Percentiles rank a stretch among this genome's conserved stretches.
These are phyloP conservation scores for Arabis alpina DNA, from an alignment of 345 rosid species.

Conservation along the genomic window DNA sequence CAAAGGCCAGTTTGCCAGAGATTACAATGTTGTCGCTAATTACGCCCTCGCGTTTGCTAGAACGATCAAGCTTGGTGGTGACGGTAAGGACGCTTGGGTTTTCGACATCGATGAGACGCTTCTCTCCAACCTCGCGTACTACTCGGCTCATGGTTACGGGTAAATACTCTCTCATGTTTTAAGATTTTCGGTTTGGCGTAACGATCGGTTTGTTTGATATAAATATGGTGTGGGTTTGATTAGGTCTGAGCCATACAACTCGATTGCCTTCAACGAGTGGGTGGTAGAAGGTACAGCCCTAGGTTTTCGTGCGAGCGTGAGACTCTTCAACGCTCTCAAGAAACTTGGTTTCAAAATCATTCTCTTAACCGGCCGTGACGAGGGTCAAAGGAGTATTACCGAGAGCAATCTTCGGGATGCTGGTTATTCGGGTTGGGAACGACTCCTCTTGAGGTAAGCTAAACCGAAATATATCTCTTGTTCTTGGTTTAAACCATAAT, in stretches of 20 bases:
- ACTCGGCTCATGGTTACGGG: slow-evolving; percentile 68
- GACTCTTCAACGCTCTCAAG: slow-evolving; percentile 60
- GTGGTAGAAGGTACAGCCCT: slow-evolving; percentile 68
- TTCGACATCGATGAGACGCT: slow-evolving; percentile 89
- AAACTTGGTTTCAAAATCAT: slow-evolving; percentile 64
- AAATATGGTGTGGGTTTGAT: slow-evolving; percentile 4
- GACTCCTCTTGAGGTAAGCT: slow-evolving; percentile 71
- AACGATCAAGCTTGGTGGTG: slow-evolving; percentile 44
- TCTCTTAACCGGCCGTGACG: slow-evolving; percentile 71
- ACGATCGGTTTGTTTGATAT: neutral
- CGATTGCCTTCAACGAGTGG: slow-evolving; percentile 55
- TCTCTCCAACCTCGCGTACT: slow-evolving; percentile 71
- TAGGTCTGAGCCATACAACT: slow-evolving; percentile 64
- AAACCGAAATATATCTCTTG: neutral
- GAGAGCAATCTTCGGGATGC: slow-evolving; percentile 52
- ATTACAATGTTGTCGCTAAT: slow-evolving; percentile 50
- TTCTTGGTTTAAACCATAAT: too few species aligned
- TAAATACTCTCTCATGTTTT: slow-evolving; percentile 29
- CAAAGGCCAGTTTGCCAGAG: slow-evolving; percentile 55
- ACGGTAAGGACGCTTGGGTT: slow-evolving; percentile 85
- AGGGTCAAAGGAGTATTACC: slow-evolving; percentile 62
- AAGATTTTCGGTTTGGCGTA: too few species aligned
- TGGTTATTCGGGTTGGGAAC: slow-evolving; percentile 72
- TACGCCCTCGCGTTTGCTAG: slow-evolving; percentile 52
- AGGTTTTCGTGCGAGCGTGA: slow-evolving; percentile 63